These are phyloP conservation scores for Juglanconis oblonga DNA, from an alignment of 2,329 filamentous ascomycete genomes.

Conservation along the genomic window DNA sequence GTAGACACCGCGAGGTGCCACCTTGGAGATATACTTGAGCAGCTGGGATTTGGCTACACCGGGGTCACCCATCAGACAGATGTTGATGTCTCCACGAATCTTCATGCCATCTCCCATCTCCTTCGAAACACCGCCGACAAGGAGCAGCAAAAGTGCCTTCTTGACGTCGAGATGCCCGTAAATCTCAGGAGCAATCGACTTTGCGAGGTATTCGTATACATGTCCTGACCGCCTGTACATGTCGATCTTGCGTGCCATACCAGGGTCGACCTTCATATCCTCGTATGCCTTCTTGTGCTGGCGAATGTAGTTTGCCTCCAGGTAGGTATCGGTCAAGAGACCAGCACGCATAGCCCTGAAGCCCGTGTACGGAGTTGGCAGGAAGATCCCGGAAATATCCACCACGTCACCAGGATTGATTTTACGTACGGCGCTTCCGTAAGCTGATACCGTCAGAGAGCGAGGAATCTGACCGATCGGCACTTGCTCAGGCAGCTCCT, in stretches of 20 bases:
- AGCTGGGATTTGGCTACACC: conserved; percentile 99
- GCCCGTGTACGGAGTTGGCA: conserved; percentile 97
- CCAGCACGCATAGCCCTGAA: conserved; percentile 97
- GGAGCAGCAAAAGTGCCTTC: conserved; percentile 90
- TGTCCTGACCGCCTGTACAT: conserved; percentile 81
- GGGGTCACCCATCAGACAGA: conserved; percentile 98
- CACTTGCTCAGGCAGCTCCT: conserved; percentile 98
- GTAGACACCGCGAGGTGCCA: conserved; percentile 87
- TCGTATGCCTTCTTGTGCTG: conserved; percentile 99
- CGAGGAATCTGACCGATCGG: conserved; percentile 96
- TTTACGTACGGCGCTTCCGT: conserved; percentile 79
- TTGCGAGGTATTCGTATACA: conserved; percentile 91
- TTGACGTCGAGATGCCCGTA: conserved; percentile 96
- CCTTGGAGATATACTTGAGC: conserved; percentile 97
- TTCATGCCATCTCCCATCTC: conserved; percentile 98
- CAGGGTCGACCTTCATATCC: conserved; percentile 79
- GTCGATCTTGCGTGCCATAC: conserved; percentile 79
- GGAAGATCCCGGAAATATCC: conserved; percentile 90
- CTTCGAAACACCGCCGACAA: conserved; percentile 95
- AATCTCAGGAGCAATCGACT: conserved; percentile 96
- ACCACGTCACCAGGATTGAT: conserved; percentile 93
- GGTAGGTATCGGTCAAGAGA: conserved; percentile 92
- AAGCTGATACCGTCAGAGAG: conserved; percentile 83
- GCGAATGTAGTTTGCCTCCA: conserved; percentile 88
- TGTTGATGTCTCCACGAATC: conserved; percentile 97